These are phyloP conservation scores for Strigomonas galati DNA, from an alignment of 208 protist genomes.

Conservation along the genomic window DNA sequence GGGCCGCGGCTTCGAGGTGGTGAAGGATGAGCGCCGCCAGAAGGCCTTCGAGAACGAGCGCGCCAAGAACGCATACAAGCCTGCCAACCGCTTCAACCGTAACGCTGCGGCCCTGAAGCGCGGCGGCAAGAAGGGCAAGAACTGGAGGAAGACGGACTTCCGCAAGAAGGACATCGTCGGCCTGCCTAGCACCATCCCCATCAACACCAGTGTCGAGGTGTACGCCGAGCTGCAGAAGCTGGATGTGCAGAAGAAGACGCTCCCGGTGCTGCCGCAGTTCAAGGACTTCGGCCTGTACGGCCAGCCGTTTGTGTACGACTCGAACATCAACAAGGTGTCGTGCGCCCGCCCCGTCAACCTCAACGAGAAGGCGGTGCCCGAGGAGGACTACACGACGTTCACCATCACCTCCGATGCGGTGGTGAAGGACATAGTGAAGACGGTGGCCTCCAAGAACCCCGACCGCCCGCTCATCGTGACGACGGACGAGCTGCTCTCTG, in stretches of 20 bases:
- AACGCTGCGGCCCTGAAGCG: slow-evolving; percentile 28
- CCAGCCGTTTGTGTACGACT: slow-evolving; percentile 63
- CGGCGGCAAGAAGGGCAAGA: slow-evolving; percentile 20
- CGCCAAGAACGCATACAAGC: slow-evolving; percentile 27
- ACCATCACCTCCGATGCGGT: slow-evolving; percentile 43
- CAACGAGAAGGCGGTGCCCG: slow-evolving; percentile 23
- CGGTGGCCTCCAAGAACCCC: slow-evolving; percentile 19
- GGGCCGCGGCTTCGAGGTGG: slow-evolving; percentile 50
- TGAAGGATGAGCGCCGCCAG: slow-evolving; percentile 64
- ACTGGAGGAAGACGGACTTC: slow-evolving; percentile 36
- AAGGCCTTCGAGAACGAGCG: slow-evolving; percentile 58
- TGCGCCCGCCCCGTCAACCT: slow-evolving; percentile 23
- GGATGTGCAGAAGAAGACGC: slow-evolving; percentile 37
- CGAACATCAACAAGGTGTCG: slow-evolving; percentile 41
- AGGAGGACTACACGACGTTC: slow-evolving; percentile 26
- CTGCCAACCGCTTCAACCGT: slow-evolving; percentile 8
- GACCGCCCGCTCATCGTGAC: slow-evolving; percentile 54
- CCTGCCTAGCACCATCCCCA: slow-evolving; percentile 21
- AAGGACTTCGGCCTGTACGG: slow-evolving; percentile 52
- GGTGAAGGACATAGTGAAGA: slow-evolving; percentile 52
- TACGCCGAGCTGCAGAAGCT: slow-evolving; percentile 22
- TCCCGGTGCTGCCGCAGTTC: slow-evolving; percentile 24
- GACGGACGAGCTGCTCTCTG: slow-evolving; percentile 77
- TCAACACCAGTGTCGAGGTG: slow-evolving; percentile 1
- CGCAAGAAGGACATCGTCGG: slow-evolving; percentile 48